phyloP scores from a whole-genome alignment of 768 basidiomycete species.

The Pisolithus microcarpus region DNA sequence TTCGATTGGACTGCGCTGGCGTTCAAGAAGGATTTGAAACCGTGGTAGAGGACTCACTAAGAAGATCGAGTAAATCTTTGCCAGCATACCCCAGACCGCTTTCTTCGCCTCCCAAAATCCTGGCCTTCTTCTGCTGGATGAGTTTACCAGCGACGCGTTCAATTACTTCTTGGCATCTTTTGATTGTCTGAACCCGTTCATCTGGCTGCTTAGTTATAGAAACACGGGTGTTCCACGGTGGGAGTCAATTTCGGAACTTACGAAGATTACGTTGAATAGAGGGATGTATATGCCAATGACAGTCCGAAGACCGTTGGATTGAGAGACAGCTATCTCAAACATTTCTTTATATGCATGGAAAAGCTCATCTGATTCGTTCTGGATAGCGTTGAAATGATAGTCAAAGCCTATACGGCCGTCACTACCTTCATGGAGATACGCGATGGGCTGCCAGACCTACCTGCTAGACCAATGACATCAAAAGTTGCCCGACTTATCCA shows the following conservation, averaged over 20 bases:
- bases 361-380: conserved; percentile 70
- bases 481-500: conserved; percentile 83
- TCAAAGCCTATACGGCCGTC: conserved; percentile 57
- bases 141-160: conserved; percentile 64
- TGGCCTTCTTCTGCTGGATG: conserved; percentile 72
- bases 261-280: conserved; percentile 44
- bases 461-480: conserved; percentile 87
- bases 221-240: neutral
- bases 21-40: conserved; percentile 5
- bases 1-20: conserved; percentile 70
- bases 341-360: conserved; percentile 79
- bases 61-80: conserved; percentile 69
- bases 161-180: conserved; percentile 56
- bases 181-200: conserved; percentile 39
- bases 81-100: conserved; percentile 46
- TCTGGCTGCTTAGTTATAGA: conserved; percentile 41
- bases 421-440: neutral
- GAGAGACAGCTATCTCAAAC: conserved; percentile 67
- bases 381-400: conserved; percentile 80
- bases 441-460: conserved; percentile 30
- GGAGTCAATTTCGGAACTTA: conserved; percentile 29
- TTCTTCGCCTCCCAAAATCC: conserved; percentile 54
- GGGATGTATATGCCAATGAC: conserved; percentile 55
- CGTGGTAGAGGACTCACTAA: conserved; percentile 46
- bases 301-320: conserved; percentile 38